These are phyloP conservation scores for Geotrichum histeridarum DNA, from an alignment of 1,139 yeast genomes.

Conservation along the genomic window DNA sequence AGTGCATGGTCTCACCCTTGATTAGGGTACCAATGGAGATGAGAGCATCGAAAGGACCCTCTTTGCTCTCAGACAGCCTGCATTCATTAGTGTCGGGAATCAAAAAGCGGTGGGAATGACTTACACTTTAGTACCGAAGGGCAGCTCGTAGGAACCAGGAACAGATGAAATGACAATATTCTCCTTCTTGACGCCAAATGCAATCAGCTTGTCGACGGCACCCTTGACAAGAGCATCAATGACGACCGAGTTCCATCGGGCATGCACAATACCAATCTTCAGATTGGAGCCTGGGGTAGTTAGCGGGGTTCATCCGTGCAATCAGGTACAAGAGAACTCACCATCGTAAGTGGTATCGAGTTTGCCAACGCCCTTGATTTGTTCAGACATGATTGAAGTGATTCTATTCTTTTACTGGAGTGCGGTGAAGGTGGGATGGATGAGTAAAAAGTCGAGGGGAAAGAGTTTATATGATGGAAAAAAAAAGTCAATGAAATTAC, in stretches of 20 bases:
- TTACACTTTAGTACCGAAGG: constrained; percentile 57
- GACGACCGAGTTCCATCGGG: constrained; percentile 84
- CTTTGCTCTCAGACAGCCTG: constrained; percentile 40
- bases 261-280: constrained; percentile 82
- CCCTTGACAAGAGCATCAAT: constrained; percentile 80
- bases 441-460: background rate
- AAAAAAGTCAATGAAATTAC: background rate
- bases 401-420: too few relatives aligned
- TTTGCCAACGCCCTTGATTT: constrained; percentile 19
- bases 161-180: constrained; percentile 78
- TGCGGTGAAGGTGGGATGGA: background rate
- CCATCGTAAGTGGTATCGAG: constrained; percentile 16
- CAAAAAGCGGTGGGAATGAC: background rate
- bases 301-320: background rate
- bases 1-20: constrained; percentile 97
- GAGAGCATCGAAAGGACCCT: constrained; percentile 68
- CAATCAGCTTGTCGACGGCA: constrained; percentile 54
- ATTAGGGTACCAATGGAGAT: constrained; percentile 92
- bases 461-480: background rate
- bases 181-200: constrained; percentile 65
- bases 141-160: constrained; percentile 93
- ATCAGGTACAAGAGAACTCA: background rate
- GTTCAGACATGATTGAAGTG: constrained; percentile 7
- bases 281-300: constrained; percentile 47
- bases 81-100: constrained; percentile 41